Conservation (phyloP, 192 early-diverging fungal species). For the Backusella tuberculispora region DNA sequence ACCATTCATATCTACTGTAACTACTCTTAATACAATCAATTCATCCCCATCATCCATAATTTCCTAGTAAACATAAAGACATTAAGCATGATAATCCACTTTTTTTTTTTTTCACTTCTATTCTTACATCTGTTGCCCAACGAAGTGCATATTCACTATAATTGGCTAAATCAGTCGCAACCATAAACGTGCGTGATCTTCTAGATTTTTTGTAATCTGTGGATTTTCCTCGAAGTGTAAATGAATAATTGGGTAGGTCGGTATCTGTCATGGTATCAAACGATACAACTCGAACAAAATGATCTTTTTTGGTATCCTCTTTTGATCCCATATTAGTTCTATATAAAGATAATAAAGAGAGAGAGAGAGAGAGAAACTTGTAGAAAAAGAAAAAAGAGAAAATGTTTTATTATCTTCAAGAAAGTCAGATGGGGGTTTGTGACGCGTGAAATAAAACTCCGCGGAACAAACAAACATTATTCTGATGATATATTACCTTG, state of each 20-base stretch:
- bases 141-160: constrained; percentile 55
- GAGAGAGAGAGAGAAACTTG: not conserved
- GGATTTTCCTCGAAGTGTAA: constrained; percentile 50
- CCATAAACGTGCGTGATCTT: constrained; percentile 48
- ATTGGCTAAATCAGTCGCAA: constrained; percentile 55
- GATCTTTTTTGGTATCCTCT: not conserved
- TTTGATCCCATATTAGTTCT: not conserved
- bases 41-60: constrained; percentile 60
- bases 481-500: too few species aligned
- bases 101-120: too few species aligned
- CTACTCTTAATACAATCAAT: constrained; percentile 24
- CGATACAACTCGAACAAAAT: constrained; percentile 41
- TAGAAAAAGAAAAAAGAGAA: not conserved
- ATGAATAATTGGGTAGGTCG: constrained; percentile 47
- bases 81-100: too few species aligned
- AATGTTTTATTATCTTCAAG: not conserved
- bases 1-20: constrained; percentile 31
- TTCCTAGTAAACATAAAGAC: constrained; percentile 20
- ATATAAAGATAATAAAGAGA: not conserved
- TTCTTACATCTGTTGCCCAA: constrained; percentile 51
- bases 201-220: constrained; percentile 42
- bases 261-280: constrained; percentile 45
- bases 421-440: not conserved
- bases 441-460: not conserved
- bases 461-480: not conserved